Conservation (phyloP, 2,329 filamentous ascomycete species). For the Proliferodiscus dingleyae region DNA sequence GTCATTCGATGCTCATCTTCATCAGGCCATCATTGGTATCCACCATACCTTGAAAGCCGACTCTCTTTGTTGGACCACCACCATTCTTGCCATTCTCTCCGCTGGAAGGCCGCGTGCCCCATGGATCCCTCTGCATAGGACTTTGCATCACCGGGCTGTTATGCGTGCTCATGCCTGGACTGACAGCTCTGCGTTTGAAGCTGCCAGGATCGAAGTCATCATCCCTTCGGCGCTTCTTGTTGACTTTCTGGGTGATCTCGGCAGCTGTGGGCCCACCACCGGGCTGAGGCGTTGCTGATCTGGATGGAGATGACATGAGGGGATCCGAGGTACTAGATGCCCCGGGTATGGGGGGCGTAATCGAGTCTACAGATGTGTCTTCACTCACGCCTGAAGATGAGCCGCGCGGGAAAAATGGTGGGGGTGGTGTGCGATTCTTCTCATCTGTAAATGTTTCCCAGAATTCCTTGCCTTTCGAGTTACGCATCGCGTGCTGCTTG, state of each 20-base stretch:
- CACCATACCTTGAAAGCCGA: conserved; percentile 88
- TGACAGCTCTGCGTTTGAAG: conserved; percentile 89
- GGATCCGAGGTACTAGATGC: conserved; percentile 17
- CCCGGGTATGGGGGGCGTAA: conserved; percentile 26
- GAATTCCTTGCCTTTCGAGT: conserved; percentile 66
- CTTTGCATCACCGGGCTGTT: conserved; percentile 87
- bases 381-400: conserved; percentile 61
- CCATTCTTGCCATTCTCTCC: conserved; percentile 44
- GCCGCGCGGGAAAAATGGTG: conserved; percentile 52
- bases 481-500: conserved; percentile 67
- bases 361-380: conserved; percentile 47
- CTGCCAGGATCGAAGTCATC: conserved; percentile 84
- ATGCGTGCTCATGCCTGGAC: conserved; percentile 83
- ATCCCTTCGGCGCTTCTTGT: conserved; percentile 79
- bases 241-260: conserved; percentile 72
- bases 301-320: conserved; percentile 26
- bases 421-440: conserved; percentile 46
- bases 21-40: conserved; percentile 94
- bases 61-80: conserved; percentile 46
- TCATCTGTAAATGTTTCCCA: conserved; percentile 77
- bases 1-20: conserved; percentile 91
- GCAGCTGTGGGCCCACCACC: conserved; percentile 55
- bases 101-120: conserved; percentile 66
- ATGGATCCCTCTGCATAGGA: conserved; percentile 68
- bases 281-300: conserved; percentile 29